Conservation (phyloP, 2,329 filamentous ascomycete genomes). For the Penicillium polonicum region DNA sequence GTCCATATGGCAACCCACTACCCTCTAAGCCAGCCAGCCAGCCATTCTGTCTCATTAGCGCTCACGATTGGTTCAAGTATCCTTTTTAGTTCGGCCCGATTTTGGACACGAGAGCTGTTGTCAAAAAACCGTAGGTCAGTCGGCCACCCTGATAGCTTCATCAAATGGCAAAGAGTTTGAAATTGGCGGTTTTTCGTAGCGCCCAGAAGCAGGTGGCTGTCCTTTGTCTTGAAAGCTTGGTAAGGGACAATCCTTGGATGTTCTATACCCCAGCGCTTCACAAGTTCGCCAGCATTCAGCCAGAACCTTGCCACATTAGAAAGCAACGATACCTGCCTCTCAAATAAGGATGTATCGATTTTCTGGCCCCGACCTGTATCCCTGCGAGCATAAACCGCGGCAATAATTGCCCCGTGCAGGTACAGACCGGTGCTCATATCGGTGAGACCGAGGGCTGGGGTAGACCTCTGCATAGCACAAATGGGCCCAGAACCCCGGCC, state of each 20-base stretch:
- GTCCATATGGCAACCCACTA: conserved; percentile 47
- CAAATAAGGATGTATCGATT: conserved; percentile 48
- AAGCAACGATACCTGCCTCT: conserved; percentile 43
- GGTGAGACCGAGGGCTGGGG: conserved; percentile 43
- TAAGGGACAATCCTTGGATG: conserved; percentile 52
- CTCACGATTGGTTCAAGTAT: conserved; percentile 39
- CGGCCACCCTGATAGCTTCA: conserved; percentile 61
- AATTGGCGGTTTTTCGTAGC: conserved; percentile 73
- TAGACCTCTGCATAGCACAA: no score
- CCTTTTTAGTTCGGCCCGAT: conserved; percentile 38
- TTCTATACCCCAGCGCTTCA: conserved; percentile 46
- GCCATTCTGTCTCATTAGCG: conserved; percentile 40
- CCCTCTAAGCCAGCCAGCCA: conserved; percentile 45
- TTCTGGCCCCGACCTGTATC: conserved; percentile 44
- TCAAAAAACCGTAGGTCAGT: conserved; percentile 58
- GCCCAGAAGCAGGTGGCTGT: conserved; percentile 69
- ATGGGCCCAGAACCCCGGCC: no score
- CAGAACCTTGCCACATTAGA: conserved; percentile 45
- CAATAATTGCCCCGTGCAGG: conserved; percentile 47
- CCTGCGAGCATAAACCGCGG: conserved; percentile 42
- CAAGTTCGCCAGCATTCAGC: conserved; percentile 44
- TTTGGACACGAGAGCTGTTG: conserved; percentile 62
- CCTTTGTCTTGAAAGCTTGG: conserved; percentile 61
- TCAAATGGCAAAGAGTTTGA: conserved; percentile 60
- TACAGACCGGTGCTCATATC: conserved; percentile 50